Conservation (phyloP, 495 filamentous ascomycete species). For the Aspergillus panamensis region DNA sequence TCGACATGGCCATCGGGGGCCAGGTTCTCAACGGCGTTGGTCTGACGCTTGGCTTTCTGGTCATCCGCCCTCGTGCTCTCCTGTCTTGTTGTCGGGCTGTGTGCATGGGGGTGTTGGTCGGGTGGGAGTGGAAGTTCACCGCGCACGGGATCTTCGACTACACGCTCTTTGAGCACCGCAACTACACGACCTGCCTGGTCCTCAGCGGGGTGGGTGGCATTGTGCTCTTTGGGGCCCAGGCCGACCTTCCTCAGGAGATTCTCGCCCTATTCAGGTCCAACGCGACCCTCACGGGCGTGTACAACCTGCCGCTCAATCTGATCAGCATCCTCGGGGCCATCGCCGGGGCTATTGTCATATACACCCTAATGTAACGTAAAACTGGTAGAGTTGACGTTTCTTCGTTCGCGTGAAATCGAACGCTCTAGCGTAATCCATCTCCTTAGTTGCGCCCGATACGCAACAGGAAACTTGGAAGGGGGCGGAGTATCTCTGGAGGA, state of each 20-base stretch:
- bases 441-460: too few species aligned
- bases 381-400: too few species aligned
- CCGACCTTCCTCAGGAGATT: not conserved
- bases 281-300: not conserved
- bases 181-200: not conserved
- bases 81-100: not conserved
- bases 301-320: not conserved
- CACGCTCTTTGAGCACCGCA: not conserved
- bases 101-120: not conserved
- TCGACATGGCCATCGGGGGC: not conserved
- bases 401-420: too few species aligned
- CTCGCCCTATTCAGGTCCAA: not conserved
- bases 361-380: too few species aligned
- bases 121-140: not conserved
- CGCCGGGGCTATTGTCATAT: too few species aligned
- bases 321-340: not conserved
- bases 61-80: not conserved
- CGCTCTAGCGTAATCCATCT: too few species aligned
- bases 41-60: not conserved
- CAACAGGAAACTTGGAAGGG: too few species aligned
- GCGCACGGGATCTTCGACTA: not conserved
- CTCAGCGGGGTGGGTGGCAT: not conserved
- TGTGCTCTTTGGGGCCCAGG: not conserved
- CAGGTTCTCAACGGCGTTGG: not conserved
- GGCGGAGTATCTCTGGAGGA: too few species aligned